Conservation (phyloP, 169 alveolate genomes). For the Plasmodium coatneyi region DNA sequence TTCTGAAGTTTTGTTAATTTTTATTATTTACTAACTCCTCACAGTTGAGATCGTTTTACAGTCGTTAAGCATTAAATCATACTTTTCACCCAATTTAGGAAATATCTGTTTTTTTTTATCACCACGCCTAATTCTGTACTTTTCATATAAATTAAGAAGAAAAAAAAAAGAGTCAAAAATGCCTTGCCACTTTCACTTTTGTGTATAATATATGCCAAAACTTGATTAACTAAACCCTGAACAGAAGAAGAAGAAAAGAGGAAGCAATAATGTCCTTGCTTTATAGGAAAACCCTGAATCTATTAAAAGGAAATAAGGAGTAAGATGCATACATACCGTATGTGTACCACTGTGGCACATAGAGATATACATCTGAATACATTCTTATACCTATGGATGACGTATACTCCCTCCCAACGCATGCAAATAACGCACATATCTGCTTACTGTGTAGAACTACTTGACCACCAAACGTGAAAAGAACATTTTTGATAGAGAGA, state of each 20-base stretch:
- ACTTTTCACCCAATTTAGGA: neutral
- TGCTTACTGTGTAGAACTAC: neutral
- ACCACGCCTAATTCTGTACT: neutral
- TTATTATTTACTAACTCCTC: neutral
- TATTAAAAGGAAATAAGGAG: constrained; percentile 40
- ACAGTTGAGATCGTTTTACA: neutral
- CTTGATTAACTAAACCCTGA: neutral
- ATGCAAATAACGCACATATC: neutral
- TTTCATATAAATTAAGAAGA: neutral
- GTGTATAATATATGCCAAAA: constrained; percentile 17
- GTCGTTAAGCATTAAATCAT: neutral
- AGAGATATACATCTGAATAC: neutral
- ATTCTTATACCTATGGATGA: neutral
- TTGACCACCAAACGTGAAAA: neutral
- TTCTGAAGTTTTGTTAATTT: neutral
- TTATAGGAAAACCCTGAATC: constrained; percentile 39
- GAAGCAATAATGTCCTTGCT: constrained; percentile 26
- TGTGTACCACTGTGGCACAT: neutral
- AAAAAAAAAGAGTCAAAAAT: constrained; percentile 20
- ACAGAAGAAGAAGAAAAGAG: constrained; percentile 4
- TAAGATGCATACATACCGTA: constrained; percentile 15
- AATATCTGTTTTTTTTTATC: neutral
- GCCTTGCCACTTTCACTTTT: neutral
- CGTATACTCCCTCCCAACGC: neutral
- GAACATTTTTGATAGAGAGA: neutral